A percentile compares a stretch with the other conserved stretches of the same genome.
These are phyloP conservation scores for Hypomyces perniciosus DNA, from an alignment of 2,329 filamentous ascomycete species.

Conservation along the genomic window DNA sequence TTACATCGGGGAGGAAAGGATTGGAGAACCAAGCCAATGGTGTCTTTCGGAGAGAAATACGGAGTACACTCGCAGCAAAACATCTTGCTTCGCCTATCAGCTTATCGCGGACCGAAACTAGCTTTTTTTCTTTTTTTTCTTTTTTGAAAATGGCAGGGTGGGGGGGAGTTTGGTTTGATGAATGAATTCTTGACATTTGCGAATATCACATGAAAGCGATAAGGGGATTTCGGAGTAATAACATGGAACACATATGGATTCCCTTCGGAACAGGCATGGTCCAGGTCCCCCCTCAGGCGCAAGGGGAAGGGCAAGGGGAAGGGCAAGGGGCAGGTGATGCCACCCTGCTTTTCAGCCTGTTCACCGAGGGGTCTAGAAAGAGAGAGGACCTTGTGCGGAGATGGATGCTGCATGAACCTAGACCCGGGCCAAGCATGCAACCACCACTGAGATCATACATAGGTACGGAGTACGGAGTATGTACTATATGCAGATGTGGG, in stretches of 20 bases:
- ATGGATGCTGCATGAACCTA: neutral
- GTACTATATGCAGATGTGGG: neutral
- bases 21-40: neutral
- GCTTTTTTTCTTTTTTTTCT: too few species aligned
- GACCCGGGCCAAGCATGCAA: neutral
- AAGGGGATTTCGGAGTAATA: too few species aligned
- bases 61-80: slow-evolving; percentile 8
- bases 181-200: too few species aligned
- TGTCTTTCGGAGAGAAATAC: neutral
- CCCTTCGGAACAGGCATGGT: too few species aligned
- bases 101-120: neutral
- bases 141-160: too few species aligned
- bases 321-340: neutral
- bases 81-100: slow-evolving; percentile 7
- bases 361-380: neutral
- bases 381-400: neutral
- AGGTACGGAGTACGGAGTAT: too few species aligned
- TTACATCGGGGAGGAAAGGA: too few species aligned
- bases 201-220: too few species aligned
- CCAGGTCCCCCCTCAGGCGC: too few species aligned
- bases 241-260: too few species aligned
- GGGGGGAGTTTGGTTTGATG: too few species aligned
- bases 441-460: neutral
- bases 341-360: neutral
- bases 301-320: too few species aligned